Conservation (phyloP, 306 rosid genomes). For the Dalbergia cochinchinensis region DNA sequence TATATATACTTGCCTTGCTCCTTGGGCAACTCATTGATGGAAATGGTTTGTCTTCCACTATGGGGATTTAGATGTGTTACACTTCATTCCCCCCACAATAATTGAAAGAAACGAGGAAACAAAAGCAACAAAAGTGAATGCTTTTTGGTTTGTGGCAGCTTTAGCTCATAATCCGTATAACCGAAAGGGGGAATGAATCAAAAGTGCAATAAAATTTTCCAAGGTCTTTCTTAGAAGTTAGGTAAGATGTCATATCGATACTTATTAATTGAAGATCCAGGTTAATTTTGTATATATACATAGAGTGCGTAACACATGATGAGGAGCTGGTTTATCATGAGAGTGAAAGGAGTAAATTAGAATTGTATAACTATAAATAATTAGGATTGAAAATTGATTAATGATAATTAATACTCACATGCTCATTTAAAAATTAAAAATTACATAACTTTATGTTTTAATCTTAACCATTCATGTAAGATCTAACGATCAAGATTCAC, state of each 20-base stretch:
- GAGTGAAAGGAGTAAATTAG: no score
- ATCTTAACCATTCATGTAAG: no score
- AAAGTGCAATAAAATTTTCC: slow-evolving; percentile 39
- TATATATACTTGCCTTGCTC: slow-evolving; percentile 4
- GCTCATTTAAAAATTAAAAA: no score
- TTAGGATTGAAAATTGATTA: no score
- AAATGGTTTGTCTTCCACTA: slow-evolving; percentile 10
- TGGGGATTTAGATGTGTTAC: not conserved
- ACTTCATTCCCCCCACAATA: slow-evolving; percentile 26
- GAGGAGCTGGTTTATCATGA: no score
- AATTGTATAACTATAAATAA: no score
- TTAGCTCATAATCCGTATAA: slow-evolving; percentile 25
- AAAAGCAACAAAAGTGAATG: slow-evolving; percentile 16
- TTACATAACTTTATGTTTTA: no score
- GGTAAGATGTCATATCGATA: slow-evolving; percentile 6
- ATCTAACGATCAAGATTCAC: no score
- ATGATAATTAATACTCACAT: no score
- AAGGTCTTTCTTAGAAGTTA: slow-evolving; percentile 15
- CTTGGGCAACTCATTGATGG: slow-evolving; percentile 17
- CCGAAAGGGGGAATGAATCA: slow-evolving; percentile 18
- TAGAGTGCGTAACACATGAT: no score
- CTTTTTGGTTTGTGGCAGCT: slow-evolving; percentile 30
- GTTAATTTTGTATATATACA: no score
- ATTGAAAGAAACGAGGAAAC: slow-evolving; percentile 33
- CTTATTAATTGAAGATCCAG: not conserved